These are phyloP conservation scores for Aschersonia sp. DNA, from an alignment of 2,329 filamentous ascomycete species.

Conservation along the genomic window DNA sequence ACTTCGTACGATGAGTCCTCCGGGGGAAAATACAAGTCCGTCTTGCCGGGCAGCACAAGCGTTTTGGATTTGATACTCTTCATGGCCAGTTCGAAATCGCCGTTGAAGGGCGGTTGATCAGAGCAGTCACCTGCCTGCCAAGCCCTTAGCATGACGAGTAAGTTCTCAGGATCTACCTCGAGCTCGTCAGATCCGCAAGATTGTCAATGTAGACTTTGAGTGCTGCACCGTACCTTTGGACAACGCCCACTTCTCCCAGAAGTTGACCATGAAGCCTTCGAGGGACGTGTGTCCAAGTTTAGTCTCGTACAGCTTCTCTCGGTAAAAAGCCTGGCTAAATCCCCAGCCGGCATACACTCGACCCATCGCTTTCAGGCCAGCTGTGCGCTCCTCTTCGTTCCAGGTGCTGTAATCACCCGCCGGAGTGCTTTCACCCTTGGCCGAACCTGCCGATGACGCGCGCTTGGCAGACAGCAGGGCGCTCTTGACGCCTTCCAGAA, in stretches of 20 bases:
- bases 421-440: constrained; percentile 12
- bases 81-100: constrained; percentile 51
- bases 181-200: no score
- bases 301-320: constrained; percentile 52
- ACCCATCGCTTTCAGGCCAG: constrained; percentile 51
- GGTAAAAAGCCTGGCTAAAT: constrained; percentile 66
- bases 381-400: constrained; percentile 25
- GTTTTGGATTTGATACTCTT: constrained; percentile 56
- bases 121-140: constrained; percentile 67
- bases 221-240: constrained; percentile 33
- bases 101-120: constrained; percentile 51
- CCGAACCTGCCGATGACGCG: constrained; percentile 33
- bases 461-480: constrained; percentile 27
- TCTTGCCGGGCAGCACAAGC: constrained; percentile 55
- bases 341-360: constrained; percentile 72
- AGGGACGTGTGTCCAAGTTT: constrained; percentile 50
- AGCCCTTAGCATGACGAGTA: constrained; percentile 60
- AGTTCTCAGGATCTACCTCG: constrained; percentile 49
- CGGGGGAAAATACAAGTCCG: constrained; percentile 69
- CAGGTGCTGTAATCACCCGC: constrained; percentile 8
- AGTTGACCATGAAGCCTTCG: constrained; percentile 59
- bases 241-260: constrained; percentile 64
- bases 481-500: constrained; percentile 36
- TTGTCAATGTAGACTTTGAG: constrained; percentile 7
- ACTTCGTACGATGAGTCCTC: constrained; percentile 70